Evolutionary conservation across 257 asterid genomes (phyloP), one percentile per base, ranked within the genome.

Genomic region (Ehretia macrophylla): DNA sequence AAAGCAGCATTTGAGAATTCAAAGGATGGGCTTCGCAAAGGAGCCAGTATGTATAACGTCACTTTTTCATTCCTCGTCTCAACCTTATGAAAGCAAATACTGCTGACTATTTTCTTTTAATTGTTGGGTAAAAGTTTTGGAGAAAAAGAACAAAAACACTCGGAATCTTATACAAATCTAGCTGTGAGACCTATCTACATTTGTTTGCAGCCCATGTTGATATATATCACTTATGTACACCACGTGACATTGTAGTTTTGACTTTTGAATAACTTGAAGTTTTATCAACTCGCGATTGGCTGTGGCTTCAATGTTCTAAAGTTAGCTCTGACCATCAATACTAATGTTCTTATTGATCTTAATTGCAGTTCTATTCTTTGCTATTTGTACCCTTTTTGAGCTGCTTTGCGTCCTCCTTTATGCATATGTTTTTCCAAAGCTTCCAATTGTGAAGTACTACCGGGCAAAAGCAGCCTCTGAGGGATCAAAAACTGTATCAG

Each of bases 391-490:
- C 42, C 22, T 75, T 49, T 79, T 79, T 20, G 81, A 79, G 73
- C 46, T 79, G n/a, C 66, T 69, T n/a, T 79, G 85, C 14, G 18
- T 79, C 55, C 45, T 75, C 13, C 81, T 79, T 9, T 75, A 75
- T 55, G 73, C 79, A 18, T 59, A 58, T 32, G 66, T 75, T 20
- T 79, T 79, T 50, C 77, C 79, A 1, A 75, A 75, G 65, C 60
- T 79, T 8, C 79, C 79, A 4, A 72, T 75, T 13, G 79, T 75
- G 51, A 79, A 72, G 63, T 69, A 79, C 65, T 69, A 68, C 39
- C 79, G 67, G 8, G 54, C 74, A 17, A 79, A 75, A 56, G 81
- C 81, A 40, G 79, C 85, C 47, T 63, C 73, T 21, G 81, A 79
- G 58, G 81, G 85, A 47, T 69, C 81, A 59, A 79, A 59, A 38